phyloP scores from a whole-genome alignment of 1,284 basidiomycete species.

The Malassezia vespertilionis region DNA sequence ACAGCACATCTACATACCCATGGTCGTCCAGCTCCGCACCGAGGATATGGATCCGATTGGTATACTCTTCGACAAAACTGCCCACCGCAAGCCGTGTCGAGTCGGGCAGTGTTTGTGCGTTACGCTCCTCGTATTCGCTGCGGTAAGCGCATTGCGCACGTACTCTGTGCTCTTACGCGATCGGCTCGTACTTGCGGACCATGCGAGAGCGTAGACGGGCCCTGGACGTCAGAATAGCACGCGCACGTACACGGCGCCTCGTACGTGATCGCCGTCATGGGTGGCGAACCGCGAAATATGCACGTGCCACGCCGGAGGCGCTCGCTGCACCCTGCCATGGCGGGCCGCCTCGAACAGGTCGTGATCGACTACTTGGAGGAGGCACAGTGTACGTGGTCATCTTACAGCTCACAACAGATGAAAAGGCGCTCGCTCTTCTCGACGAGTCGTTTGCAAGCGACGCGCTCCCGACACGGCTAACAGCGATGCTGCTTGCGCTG shows the following conservation, averaged over 20 bases:
- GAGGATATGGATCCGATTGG: slow-evolving; percentile 44
- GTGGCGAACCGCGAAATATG: neutral
- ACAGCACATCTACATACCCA: slow-evolving; percentile 9
- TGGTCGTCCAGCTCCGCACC: slow-evolving; percentile 25
- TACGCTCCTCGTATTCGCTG: slow-evolving; percentile 3
- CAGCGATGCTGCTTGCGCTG: no score
- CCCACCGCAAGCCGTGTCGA: slow-evolving; percentile 38
- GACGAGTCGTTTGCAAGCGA: no score
- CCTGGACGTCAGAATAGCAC: slow-evolving; percentile 10
- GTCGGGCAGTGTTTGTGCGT: slow-evolving; percentile 19
- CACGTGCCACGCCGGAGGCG: slow-evolving; percentile 4
- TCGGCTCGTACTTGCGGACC: slow-evolving; percentile 27
- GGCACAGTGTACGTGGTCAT: slow-evolving; percentile 14
- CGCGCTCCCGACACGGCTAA: no score
- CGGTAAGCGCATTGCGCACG: slow-evolving; percentile 3
- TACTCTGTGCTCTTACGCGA: slow-evolving; percentile 20
- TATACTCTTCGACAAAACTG: slow-evolving; percentile 42
- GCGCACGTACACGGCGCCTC: slow-evolving; percentile 22
- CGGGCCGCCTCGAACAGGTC: slow-evolving; percentile 9
- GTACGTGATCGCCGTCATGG: slow-evolving; percentile 22
- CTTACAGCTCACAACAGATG: slow-evolving; percentile 8
- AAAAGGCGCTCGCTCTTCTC: slow-evolving; percentile 6
- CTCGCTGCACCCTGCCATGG: neutral
- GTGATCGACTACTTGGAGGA: slow-evolving; percentile 16
- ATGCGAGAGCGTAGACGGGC: slow-evolving; percentile 39